phyloP scores from a whole-genome alignment of 2,329 filamentous ascomycete genomes.

The Lachnellula hyalina region DNA sequence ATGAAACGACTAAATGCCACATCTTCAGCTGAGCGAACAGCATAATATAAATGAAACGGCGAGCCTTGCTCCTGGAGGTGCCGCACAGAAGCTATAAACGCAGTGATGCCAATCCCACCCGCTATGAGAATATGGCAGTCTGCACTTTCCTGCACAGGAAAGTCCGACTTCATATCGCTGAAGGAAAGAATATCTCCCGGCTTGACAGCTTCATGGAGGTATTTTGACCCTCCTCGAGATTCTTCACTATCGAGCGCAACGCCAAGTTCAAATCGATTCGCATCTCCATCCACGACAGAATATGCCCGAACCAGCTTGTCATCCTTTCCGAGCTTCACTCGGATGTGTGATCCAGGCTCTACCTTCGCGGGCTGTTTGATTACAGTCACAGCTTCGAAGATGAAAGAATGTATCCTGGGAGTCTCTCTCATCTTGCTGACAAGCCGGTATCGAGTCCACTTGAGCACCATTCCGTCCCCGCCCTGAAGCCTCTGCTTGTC shows the following conservation, averaged over 20 bases:
- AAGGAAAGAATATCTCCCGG: constrained; percentile 46
- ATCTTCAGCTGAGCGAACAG: constrained; percentile 45
- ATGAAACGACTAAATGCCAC: constrained; percentile 46
- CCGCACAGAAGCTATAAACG: constrained; percentile 50
- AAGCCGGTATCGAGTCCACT: constrained; percentile 35
- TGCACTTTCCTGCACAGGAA: constrained; percentile 41
- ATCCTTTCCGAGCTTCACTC: constrained; percentile 47
- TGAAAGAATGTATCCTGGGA: constrained; percentile 42
- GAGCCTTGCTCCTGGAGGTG: constrained; percentile 38
- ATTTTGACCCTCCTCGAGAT: constrained; percentile 54
- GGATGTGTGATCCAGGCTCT: constrained; percentile 46
- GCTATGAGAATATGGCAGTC: constrained; percentile 56
- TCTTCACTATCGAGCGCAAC: constrained; percentile 45
- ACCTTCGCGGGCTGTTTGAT: constrained; percentile 23
- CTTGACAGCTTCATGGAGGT: constrained; percentile 45
- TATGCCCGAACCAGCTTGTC: constrained; percentile 50
- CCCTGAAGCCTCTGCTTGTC: constrained; percentile 12
- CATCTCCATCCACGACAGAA: constrained; percentile 40
- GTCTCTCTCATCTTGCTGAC: constrained; percentile 47
- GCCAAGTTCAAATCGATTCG: constrained; percentile 44
- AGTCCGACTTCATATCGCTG: constrained; percentile 43
- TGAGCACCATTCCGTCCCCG: constrained; percentile 1
- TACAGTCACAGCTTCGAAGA: constrained; percentile 42
- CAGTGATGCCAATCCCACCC: constrained; percentile 60
- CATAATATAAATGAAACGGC: constrained; percentile 51